Conservation (phyloP, 345 rosid genomes). For the Isatis tinctoria region DNA sequence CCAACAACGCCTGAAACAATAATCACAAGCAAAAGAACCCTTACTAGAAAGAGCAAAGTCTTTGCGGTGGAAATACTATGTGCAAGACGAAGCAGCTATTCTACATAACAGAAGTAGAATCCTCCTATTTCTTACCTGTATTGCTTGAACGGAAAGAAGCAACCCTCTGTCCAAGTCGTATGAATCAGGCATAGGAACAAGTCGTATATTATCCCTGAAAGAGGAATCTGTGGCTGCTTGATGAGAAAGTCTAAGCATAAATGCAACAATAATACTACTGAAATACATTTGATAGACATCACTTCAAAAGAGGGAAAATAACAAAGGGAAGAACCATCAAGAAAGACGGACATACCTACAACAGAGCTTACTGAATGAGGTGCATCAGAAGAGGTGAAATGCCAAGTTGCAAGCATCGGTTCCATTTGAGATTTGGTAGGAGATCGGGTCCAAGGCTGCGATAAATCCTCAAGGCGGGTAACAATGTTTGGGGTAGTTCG, state of each 20-base stretch:
- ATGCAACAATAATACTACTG: constrained; percentile 22
- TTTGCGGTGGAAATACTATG: background rate
- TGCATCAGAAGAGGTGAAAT: constrained; percentile 53
- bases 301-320: background rate
- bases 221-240: constrained; percentile 97
- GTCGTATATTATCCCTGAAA: constrained; percentile 87
- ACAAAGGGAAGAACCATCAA: background rate
- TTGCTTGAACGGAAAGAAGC: constrained; percentile 98
- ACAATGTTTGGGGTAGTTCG: constrained; percentile 73
- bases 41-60: constrained; percentile 12
- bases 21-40: constrained; percentile 3
- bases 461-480: constrained; percentile 80
- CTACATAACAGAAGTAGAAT: background rate
- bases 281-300: constrained; percentile 13
- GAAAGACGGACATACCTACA: constrained; percentile 54
- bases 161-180: constrained; percentile 94
- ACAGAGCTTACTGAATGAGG: constrained; percentile 44
- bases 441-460: constrained; percentile 99
- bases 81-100: constrained; percentile 8
- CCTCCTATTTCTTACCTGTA: constrained; percentile 63
- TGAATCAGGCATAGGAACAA: constrained; percentile 96
- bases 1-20: constrained; percentile 81
- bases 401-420: constrained; percentile 80
- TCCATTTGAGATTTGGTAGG: constrained; percentile 98
- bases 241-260: constrained; percentile 72